phyloP scores from a whole-genome alignment of 805 yeast genomes.

The Sugiyamaella marilandica region DNA sequence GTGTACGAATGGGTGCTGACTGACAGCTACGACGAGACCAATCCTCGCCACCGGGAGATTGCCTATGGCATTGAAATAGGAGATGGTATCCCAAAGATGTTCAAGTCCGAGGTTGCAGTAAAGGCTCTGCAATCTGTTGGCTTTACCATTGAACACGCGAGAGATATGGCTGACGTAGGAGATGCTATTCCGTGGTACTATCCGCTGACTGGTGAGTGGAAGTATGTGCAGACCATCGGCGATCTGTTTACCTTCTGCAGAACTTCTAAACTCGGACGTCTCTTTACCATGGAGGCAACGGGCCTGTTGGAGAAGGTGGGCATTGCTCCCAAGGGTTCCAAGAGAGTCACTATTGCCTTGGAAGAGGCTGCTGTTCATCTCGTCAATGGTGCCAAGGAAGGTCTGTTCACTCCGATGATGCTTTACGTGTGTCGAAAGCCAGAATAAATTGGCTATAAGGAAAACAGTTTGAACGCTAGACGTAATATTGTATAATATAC shows the following conservation, averaged over 20 bases:
- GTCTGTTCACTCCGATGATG: conserved; percentile 97
- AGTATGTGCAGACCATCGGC: conserved; percentile 68
- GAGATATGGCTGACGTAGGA: conserved; percentile 75
- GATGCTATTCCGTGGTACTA: conserved; percentile 96
- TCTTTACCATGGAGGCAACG: conserved; percentile 72
- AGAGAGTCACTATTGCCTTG: conserved; percentile 83
- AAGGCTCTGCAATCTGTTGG: conserved; percentile 83
- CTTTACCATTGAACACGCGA: conserved; percentile 67
- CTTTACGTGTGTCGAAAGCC: conserved; percentile 87
- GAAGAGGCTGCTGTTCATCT: conserved; percentile 96
- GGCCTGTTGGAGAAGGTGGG: conserved; percentile 80
- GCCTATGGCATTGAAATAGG: conserved; percentile 98
- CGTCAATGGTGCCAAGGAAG: conserved; percentile 86
- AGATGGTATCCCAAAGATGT: conserved; percentile 99
- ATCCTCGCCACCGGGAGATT: conserved; percentile 85
- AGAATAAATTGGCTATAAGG: conserved; percentile 25
- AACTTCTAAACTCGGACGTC: conserved; percentile 83
- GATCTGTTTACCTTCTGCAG: conserved; percentile 84
- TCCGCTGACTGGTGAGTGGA: conserved; percentile 93
- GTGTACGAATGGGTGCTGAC: conserved; percentile 99
- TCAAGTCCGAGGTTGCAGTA: conserved; percentile 75
- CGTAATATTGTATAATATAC: too few relatives aligned
- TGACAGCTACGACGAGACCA: conserved; percentile 79
- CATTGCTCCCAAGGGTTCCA: conserved; percentile 88
- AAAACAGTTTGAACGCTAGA: too few relatives aligned